Conservation (phyloP, 2,329 filamentous ascomycete genomes). For the Fusarium pseudograminearum region DNA sequence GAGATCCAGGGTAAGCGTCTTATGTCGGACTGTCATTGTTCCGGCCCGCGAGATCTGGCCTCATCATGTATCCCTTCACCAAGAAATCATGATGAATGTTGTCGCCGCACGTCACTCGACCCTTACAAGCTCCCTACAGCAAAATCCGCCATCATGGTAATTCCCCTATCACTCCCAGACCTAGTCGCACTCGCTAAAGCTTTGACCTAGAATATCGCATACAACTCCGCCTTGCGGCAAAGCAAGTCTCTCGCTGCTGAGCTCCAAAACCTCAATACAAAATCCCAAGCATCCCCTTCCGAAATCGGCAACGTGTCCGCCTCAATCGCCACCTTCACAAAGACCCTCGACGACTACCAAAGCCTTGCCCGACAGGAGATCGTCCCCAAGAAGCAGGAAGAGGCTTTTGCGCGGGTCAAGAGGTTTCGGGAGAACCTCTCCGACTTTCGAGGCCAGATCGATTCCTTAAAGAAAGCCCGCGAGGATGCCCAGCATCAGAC, state of each 20-base stretch:
- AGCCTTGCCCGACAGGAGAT: conserved; percentile 88
- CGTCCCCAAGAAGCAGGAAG: conserved; percentile 90
- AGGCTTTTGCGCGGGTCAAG: conserved; percentile 86
- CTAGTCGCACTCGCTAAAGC: neutral
- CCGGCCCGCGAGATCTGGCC: conserved; percentile 48
- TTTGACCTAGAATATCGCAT: conserved; percentile 76
- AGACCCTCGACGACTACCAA: conserved; percentile 93
- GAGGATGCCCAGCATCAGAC: conserved; percentile 76
- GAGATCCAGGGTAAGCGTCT: conserved; percentile 23
- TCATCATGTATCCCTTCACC: conserved; percentile 35
- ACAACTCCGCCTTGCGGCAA: conserved; percentile 88
- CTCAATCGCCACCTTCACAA: conserved; percentile 82
- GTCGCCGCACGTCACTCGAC: conserved; percentile 21
- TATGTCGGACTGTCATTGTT: conserved; percentile 27
- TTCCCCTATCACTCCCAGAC: fast-evolving
- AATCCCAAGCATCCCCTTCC: conserved; percentile 69
- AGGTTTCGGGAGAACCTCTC: conserved; percentile 86
- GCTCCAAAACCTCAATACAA: conserved; percentile 76
- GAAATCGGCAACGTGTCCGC: conserved; percentile 78
- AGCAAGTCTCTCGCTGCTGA: conserved; percentile 83
- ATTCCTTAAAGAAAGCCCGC: conserved; percentile 78
- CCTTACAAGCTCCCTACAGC: conserved; percentile 11
- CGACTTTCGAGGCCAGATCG: conserved; percentile 83
- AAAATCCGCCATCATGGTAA: conserved; percentile 46
- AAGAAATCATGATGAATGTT: conserved; percentile 42